Evolutionary conservation across 495 filamentous ascomycete genomes (phyloP).

Genomic region (Talaromyces ruber): DNA sequence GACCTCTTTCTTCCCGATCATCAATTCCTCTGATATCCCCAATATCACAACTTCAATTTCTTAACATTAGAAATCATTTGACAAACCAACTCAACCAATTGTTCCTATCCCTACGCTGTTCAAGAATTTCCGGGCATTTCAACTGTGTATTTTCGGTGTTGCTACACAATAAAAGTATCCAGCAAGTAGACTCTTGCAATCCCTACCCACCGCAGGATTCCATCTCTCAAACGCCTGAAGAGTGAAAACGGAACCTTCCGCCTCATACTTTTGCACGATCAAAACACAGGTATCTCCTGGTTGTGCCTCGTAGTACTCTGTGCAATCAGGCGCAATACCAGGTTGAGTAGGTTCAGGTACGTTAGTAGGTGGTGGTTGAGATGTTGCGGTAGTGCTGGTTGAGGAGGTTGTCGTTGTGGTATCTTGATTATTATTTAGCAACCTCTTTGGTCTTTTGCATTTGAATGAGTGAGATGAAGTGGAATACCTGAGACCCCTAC

Average conservation of each 20-base stretch:
- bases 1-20: not conserved
- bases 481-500: not conserved
- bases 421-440: not conserved
- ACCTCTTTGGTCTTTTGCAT: not conserved
- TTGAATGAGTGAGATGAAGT: not conserved
- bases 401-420: constrained; percentile 6
- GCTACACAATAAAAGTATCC: constrained; percentile 9
- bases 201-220: constrained; percentile 13
- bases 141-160: not conserved
- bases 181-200: constrained; percentile 5
- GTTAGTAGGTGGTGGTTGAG: not conserved
- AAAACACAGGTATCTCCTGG: constrained; percentile 15
- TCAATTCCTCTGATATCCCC: too few species aligned
- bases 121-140: too few species aligned
- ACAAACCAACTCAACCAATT: too few species aligned
- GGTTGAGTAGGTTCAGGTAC: constrained; percentile 14
- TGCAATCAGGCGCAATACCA: constrained; percentile 11
- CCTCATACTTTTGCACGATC: constrained; percentile 9
- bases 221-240: constrained; percentile 9
- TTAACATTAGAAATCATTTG: too few species aligned
- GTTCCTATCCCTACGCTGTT: too few species aligned
- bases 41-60: too few species aligned
- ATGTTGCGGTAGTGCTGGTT: not conserved
- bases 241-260: constrained; percentile 3
- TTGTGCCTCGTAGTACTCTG: constrained; percentile 13